A percentile compares a stretch with the other conserved stretches of the same genome.
phyloP scores from a whole-genome alignment of 1,139 yeast genomes.

The Debaryomyces coudertii region DNA sequence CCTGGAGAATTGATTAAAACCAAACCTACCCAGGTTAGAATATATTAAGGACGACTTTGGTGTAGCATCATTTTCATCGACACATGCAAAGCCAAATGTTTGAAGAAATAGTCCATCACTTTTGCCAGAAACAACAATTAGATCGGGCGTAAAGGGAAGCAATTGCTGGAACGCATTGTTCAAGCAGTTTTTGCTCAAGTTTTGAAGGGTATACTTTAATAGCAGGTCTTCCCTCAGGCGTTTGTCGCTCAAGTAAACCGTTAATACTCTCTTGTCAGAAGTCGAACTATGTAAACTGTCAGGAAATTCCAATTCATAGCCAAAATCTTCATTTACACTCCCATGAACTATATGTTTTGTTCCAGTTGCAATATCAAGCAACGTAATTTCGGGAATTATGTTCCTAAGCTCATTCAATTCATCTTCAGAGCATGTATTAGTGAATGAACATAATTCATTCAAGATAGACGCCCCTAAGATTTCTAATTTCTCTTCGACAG shows the following conservation, averaged over 20 bases:
- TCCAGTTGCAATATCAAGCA: constrained; percentile 17
- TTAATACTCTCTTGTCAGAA: constrained; percentile 17
- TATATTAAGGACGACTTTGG: constrained; percentile 15
- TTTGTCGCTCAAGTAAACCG: constrained; percentile 23
- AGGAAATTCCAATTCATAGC: not conserved
- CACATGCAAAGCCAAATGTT: constrained; percentile 18
- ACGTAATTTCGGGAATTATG: constrained; percentile 24
- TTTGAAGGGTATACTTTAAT: constrained; percentile 2
- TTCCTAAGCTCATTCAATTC: constrained; percentile 18
- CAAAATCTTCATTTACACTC: constrained; percentile 4
- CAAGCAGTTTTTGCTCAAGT: constrained; percentile 9
- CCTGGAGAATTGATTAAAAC: constrained; percentile 23
- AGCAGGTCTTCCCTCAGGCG: constrained; percentile 16
- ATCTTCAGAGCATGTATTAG: constrained; percentile 20
- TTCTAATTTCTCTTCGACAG: constrained; percentile 17
- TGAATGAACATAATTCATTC: constrained; percentile 28
- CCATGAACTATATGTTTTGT: constrained; percentile 4
- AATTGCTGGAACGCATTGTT: constrained; percentile 12
- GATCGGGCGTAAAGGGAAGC: constrained; percentile 21
- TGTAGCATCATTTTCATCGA: constrained; percentile 11
- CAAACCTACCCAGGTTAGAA: constrained; percentile 20
- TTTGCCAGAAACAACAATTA: constrained; percentile 19
- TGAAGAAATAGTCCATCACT: constrained; percentile 11
- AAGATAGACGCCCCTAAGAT: constrained; percentile 24
- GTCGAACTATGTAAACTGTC: constrained; percentile 13